Evolutionary conservation across 345 rosid genomes (phyloP), one percentile per base, ranked within the genome.

Genomic region (Kernera saxatilis): DNA sequence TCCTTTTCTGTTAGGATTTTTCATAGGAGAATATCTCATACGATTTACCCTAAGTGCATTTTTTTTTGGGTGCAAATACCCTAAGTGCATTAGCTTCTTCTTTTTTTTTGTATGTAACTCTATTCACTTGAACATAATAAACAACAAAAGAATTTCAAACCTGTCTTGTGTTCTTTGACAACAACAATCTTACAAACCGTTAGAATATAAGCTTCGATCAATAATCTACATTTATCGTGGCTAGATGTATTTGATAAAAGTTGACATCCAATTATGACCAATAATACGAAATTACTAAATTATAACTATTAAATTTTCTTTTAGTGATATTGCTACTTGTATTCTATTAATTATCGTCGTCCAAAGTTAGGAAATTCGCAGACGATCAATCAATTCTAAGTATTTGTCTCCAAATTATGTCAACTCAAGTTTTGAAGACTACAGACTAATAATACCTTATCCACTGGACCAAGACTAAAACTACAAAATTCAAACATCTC

Each of bases 351-450:
- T 23, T 2, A 33, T 12, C 0, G 19, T 49, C 43, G 52, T 19
- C 43, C 8, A 9, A 50, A 37, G 21, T 25, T 19, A 49, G 52
- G 35, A 27, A 37, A 49, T 29, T 15, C 13, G 50, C 22, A 70
- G 15, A 58, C 14, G 40, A 26, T 49, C 25, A 6, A 40, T 62
- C 40, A 43, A 30, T 69, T 22, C 56, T 32, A 8, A 33, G 23
- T 27, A 32, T 63, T 41, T 53, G 5, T 22, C 5, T 53, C 15
- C 45, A 72, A 56, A 36, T 53, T 43, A 64, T 72, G 56, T 53
- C 49, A 72, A 64, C 48, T 72, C 30, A 35, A 26, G 1, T 54
- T 71, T 53, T 33, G 48, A 53, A 53, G 56, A 63, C 59, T 25
- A 53, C 9, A 54, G 30, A 72, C 21, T 43, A 32, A 35, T 25